Evolutionary conservation across 306 rosid species (phyloP).

Genomic region (Glycine latifolia): DNA sequence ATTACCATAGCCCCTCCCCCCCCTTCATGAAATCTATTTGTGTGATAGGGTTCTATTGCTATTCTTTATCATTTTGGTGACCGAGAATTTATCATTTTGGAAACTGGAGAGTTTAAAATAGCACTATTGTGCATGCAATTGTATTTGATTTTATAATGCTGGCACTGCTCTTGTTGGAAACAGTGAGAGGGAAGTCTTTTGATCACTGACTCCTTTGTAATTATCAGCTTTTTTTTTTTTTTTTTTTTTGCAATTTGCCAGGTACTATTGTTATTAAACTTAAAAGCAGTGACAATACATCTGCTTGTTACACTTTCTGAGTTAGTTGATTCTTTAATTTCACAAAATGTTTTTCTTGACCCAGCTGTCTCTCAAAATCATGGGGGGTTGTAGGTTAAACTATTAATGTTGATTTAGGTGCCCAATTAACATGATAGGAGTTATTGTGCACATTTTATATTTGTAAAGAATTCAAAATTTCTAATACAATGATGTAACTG

Average conservation of each 20-base stretch:
- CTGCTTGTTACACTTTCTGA: not conserved
- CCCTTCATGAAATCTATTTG: not conserved
- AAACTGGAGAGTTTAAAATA: slow-evolving; percentile 3
- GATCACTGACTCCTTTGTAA: not conserved
- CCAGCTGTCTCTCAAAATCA: not conserved
- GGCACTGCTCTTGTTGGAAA: slow-evolving; percentile 1
- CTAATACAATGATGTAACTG: not conserved
- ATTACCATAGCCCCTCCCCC: not conserved
- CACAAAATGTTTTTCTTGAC: slow-evolving; percentile 7
- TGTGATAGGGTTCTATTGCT: not conserved
- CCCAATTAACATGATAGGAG: slow-evolving; percentile 29
- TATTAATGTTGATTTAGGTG: slow-evolving; percentile 28
- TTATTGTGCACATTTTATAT: slow-evolving; percentile 7
- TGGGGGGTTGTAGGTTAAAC: not conserved
- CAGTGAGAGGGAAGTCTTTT: slow-evolving; percentile 6
- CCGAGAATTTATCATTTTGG: not conserved
- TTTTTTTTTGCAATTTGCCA: not conserved
- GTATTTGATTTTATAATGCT: slow-evolving; percentile 4
- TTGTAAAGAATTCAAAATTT: not conserved
- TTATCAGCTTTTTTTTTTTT: not conserved
- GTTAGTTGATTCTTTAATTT: slow-evolving; percentile 30
- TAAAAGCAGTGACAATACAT: not conserved
- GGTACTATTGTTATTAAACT: slow-evolving; percentile 18
- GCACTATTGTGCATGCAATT: not conserved
- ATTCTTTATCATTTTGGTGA: slow-evolving; percentile 15